Evolutionary conservation across 208 protist genomes (phyloP).

Genomic region (Crithidia sp.): DNA sequence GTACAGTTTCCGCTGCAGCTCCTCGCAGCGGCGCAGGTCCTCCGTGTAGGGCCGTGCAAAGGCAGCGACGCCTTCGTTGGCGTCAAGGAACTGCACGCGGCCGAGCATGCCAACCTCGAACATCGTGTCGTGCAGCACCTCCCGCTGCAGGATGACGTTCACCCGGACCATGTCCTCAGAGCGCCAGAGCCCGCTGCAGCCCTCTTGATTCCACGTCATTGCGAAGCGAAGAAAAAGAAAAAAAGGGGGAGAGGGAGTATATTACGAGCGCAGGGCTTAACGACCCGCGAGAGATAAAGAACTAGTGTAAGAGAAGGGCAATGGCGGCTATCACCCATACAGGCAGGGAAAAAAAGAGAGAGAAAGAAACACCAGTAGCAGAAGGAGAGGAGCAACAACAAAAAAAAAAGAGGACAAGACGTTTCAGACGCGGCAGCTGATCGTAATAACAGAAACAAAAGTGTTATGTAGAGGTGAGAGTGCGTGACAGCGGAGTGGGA

Average conservation of each 20-base stretch:
- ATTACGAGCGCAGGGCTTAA: too few species aligned
- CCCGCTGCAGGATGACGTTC: conserved; percentile 96
- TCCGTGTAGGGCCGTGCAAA: conserved; percentile 97
- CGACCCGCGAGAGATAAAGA: too few species aligned
- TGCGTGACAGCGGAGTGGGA: too few species aligned
- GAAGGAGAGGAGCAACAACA: not conserved
- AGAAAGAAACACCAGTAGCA: too few species aligned
- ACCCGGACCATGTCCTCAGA: conserved; percentile 97
- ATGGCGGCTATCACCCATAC: too few species aligned
- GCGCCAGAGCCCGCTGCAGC: conserved; percentile 92
- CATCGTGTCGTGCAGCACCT: conserved; percentile 96
- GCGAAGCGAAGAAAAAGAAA: not conserved
- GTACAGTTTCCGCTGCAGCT: conserved; percentile 96
- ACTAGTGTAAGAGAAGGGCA: too few species aligned
- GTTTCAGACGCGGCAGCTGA: too few species aligned
- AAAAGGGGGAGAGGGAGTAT: too few species aligned
- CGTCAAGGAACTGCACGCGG: conserved; percentile 96
- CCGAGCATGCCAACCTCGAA: conserved; percentile 96
- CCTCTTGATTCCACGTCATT: conserved; percentile 64
- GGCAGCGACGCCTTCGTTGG: conserved; percentile 89
- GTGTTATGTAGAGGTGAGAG: too few species aligned
- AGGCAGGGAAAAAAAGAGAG: too few species aligned
- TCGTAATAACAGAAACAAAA: too few species aligned
- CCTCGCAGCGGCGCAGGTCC: conserved; percentile 97
- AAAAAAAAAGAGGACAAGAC: not conserved